These are phyloP conservation scores for Solanum hybrid DNA, from an alignment of 305 asterid genomes.

Conservation along the genomic window DNA sequence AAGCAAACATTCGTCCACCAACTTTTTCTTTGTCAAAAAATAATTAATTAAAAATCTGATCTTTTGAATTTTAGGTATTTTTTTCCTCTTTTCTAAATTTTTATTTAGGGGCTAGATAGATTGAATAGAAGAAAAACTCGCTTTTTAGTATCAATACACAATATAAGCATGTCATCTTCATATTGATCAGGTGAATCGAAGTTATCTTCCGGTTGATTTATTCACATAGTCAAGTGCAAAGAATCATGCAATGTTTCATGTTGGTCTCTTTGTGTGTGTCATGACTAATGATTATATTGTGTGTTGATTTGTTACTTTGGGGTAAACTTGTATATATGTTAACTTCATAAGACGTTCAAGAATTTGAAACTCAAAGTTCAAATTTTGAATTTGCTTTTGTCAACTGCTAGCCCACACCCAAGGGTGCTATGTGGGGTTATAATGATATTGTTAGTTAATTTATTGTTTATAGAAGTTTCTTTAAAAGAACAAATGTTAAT, in stretches of 20 bases:
- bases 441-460: neutral
- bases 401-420: neutral
- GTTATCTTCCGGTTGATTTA: neutral
- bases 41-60: neutral
- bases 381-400: neutral
- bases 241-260: neutral
- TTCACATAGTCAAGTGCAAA: neutral
- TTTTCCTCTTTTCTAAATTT: neutral
- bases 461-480: neutral
- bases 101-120: too few relatives aligned
- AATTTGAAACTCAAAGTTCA: neutral
- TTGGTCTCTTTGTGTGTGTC: neutral
- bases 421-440: neutral
- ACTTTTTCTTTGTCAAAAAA: neutral
- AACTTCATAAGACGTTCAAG: neutral
- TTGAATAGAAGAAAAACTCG: neutral
- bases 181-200: neutral
- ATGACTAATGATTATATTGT: neutral
- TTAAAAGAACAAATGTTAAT: neutral
- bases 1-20: neutral
- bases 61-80: neutral
- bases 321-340: neutral
- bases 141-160: neutral
- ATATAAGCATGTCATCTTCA: neutral
- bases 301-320: neutral